phyloP scores from a whole-genome alignment of 352 stramenopile genomes.

The Pythium dissimile region DNA sequence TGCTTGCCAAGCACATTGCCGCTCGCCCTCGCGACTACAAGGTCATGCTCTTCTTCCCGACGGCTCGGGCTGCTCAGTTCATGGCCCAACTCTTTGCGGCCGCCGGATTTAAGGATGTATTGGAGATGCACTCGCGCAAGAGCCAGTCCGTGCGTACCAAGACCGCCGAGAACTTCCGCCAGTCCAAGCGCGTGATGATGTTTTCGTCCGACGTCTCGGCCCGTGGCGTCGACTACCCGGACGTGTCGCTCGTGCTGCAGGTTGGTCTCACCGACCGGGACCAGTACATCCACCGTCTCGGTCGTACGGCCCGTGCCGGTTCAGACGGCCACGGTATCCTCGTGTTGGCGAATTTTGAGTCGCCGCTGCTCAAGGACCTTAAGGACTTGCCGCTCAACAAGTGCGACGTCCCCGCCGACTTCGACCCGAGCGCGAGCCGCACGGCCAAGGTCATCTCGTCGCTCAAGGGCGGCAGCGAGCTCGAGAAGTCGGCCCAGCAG shows the following conservation, averaged over 20 bases:
- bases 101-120: slow-evolving; percentile 63
- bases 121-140: slow-evolving; percentile 97
- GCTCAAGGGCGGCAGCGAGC: slow-evolving; percentile 42
- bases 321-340: slow-evolving; percentile 84
- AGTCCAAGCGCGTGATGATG: slow-evolving; percentile 83
- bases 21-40: slow-evolving; percentile 81
- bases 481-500: slow-evolving; percentile 76
- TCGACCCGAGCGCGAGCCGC: slow-evolving; percentile 13
- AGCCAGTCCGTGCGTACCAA: slow-evolving; percentile 88
- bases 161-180: slow-evolving; percentile 87
- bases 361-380: slow-evolving; percentile 61
- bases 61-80: slow-evolving; percentile 84
- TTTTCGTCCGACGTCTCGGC: slow-evolving; percentile 95
- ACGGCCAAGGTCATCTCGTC: slow-evolving; percentile 32
- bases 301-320: slow-evolving; percentile 89
- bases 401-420: slow-evolving; percentile 13
- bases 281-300: slow-evolving; percentile 96
- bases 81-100: slow-evolving; percentile 88
- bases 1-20: slow-evolving; percentile 72
- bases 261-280: slow-evolving; percentile 82
- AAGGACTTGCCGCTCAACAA: slow-evolving; percentile 55
- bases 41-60: slow-evolving; percentile 95
- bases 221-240: slow-evolving; percentile 94
- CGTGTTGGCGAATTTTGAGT: slow-evolving; percentile 86
- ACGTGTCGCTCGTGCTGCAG: slow-evolving; percentile 89